Evolutionary conservation across 805 yeast species (phyloP).

Genomic region (Candida chilensis): DNA sequence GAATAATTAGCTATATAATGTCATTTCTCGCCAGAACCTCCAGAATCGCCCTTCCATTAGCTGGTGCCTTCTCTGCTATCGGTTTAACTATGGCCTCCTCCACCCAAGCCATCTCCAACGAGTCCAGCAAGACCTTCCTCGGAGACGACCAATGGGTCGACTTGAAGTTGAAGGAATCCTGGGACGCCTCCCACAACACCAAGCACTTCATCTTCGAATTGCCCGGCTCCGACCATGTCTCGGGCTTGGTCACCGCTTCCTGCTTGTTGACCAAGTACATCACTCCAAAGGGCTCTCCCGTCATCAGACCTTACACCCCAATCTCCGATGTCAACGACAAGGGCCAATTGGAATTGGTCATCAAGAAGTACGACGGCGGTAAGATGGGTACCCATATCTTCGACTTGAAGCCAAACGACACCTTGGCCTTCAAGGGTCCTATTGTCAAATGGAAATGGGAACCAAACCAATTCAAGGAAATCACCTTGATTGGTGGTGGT

Average conservation of each 20-base stretch:
- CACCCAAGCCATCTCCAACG: constrained; percentile 17
- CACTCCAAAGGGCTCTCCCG: constrained; percentile 77
- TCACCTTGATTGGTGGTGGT: constrained; percentile 91
- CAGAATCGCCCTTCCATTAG: constrained; percentile 17
- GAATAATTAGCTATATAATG: too few relatives aligned
- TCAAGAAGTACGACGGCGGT: constrained; percentile 82
- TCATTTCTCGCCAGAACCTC: constrained; percentile 12
- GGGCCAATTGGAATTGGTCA: constrained; percentile 72
- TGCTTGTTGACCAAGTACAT: constrained; percentile 73
- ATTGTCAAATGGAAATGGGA: constrained; percentile 85
- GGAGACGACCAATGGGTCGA: constrained; percentile 69
- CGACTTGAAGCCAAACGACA: constrained; percentile 66
- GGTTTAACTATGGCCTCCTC: constrained; percentile 21
- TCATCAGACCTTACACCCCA: constrained; percentile 88
- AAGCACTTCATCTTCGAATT: constrained; percentile 65
- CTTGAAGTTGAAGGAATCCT: constrained; percentile 40
- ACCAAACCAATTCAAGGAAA: constrained; percentile 72
- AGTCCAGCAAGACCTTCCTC: constrained; percentile 37
- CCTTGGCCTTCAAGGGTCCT: constrained; percentile 91
- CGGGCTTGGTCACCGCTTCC: constrained; percentile 78
- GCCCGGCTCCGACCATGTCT: constrained; percentile 52
- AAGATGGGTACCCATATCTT: constrained; percentile 72
- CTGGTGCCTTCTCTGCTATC: constrained; percentile 20
- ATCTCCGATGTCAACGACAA: constrained; percentile 55
- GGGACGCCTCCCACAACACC: constrained; percentile 51